Evolutionary conservation across 1,284 basidiomycete species (phyloP).

Genomic region (Pseudozyma hubeiensis): DNA sequence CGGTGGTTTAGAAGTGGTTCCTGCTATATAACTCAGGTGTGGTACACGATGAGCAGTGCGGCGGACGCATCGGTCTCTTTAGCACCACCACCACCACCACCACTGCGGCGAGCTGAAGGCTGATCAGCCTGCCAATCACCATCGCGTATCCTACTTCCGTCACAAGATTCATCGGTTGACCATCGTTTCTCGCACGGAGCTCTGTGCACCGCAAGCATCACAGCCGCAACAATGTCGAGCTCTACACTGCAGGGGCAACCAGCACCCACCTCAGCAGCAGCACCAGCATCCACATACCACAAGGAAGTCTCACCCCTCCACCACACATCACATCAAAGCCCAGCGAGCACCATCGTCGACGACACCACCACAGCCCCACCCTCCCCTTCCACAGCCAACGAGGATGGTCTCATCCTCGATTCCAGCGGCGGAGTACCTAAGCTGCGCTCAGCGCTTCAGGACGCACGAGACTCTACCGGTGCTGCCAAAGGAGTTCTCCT

Average conservation of each 20-base stretch:
- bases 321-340: not conserved
- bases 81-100: too few relatives aligned
- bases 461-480: slow-evolving; percentile 42
- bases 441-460: slow-evolving; percentile 41
- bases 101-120: too few relatives aligned
- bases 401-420: slow-evolving; percentile 51
- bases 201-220: not conserved
- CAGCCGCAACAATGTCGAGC: slow-evolving; percentile 29
- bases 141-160: too few relatives aligned
- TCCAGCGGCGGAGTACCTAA: slow-evolving; percentile 48
- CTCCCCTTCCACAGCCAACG: slow-evolving; percentile 4
- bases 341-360: slow-evolving; percentile 2
- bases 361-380: not conserved
- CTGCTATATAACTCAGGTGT: too few relatives aligned
- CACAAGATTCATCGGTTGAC: not conserved
- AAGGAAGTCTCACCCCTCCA: not conserved
- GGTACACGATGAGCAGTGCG: too few relatives aligned
- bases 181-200: too few relatives aligned
- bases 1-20: too few relatives aligned
- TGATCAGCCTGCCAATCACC: too few relatives aligned
- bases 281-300: not conserved
- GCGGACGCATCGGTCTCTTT: too few relatives aligned
- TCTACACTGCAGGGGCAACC: slow-evolving; percentile 14
- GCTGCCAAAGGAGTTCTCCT: slow-evolving; percentile 49
- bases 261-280: not conserved